These are phyloP conservation scores for Coemansia nantahalensis DNA, from an alignment of 192 early-diverging fungal genomes.

Conservation along the genomic window DNA sequence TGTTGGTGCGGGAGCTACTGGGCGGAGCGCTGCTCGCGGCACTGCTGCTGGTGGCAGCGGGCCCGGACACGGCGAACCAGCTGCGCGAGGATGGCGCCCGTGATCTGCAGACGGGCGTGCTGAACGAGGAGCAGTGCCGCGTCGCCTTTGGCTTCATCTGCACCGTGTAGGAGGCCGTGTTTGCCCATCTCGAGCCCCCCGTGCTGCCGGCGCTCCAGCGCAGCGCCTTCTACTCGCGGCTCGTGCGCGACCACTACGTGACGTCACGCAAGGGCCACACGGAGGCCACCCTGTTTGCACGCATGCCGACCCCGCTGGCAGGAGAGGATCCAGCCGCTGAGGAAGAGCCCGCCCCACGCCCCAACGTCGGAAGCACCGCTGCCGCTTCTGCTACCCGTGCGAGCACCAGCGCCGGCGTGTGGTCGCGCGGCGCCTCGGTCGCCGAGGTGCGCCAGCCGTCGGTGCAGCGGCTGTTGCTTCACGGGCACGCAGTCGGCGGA, in stretches of 20 bases:
- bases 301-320: neutral
- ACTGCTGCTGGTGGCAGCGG: conserved; percentile 62
- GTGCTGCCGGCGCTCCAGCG: conserved; percentile 62
- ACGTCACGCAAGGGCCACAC: conserved; percentile 34
- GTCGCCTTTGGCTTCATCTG: conserved; percentile 38
- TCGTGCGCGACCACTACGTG: conserved; percentile 57
- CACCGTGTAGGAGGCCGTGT: conserved; percentile 61
- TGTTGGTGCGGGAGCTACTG: conserved; percentile 75
- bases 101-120: conserved; percentile 14
- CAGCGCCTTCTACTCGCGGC: conserved; percentile 62
- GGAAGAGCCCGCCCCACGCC: too few species aligned
- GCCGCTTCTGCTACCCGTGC: neutral
- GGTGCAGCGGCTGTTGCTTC: conserved; percentile 2
- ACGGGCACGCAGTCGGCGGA: too few species aligned
- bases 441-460: neutral
- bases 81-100: conserved; percentile 7
- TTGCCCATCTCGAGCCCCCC: conserved; percentile 58
- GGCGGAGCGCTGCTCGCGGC: conserved; percentile 67
- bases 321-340: too few species aligned
- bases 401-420: neutral
- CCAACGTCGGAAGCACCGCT: too few species aligned
- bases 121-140: conserved; percentile 13
- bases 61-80: conserved; percentile 89
- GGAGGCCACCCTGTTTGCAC: conserved; percentile 22
- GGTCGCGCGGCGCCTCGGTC: neutral